Evolutionary conservation across 768 basidiomycete species (phyloP), one percentile per base, ranked within the genome.

Genomic region (Phaffia australis): DNA sequence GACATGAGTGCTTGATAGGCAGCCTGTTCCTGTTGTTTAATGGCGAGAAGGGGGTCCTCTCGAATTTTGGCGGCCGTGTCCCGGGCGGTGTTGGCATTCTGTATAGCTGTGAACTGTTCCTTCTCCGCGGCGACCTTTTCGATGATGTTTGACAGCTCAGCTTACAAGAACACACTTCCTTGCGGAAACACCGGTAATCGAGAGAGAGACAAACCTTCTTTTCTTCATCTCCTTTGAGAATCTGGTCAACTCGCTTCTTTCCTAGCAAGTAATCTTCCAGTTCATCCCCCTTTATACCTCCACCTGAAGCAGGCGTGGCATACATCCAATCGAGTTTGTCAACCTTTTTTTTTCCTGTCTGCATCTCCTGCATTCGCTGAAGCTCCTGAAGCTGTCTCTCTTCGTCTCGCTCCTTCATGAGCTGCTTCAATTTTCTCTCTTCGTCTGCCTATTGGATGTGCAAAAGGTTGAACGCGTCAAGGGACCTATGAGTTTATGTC

Each of bases 271-370:
- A 99, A 72, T 93, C 91, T 79, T 99, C 95, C 71, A 98, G 77
- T 69, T 98, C 94, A 71, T 91, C 94, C 42, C 87, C 76, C 74
- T 91, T 92, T 71, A 87, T 84, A 62, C 79, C 86, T 69, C 81
- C 86, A n/a, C 93, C 93, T 3, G 87, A 85, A 0, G 91, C 89
- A 4, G 95, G 95, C 1, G 94, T 95, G n/a, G 94, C 81, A 79
- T 98, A 99, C 90, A 99, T 94, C 95, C 95, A 99, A 75, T 99
- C 95, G 58, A 99, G 76, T 75, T 91, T 91, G 78, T 97, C 93
- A 60, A 87, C 84, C 70, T 89, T 80, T 78, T 93, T 95, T 80
- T 87, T 91, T 46, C 94, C 94, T 14, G 94, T 97, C 70, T 93
- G 85, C 71, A 89, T 88, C 75, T 94, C 92, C 76, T 98, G 94